Evolutionary conservation across 2,329 filamentous ascomycete genomes (phyloP), one percentile per base, ranked within the genome.

Genomic region (Colletotrichum theobromicola): DNA sequence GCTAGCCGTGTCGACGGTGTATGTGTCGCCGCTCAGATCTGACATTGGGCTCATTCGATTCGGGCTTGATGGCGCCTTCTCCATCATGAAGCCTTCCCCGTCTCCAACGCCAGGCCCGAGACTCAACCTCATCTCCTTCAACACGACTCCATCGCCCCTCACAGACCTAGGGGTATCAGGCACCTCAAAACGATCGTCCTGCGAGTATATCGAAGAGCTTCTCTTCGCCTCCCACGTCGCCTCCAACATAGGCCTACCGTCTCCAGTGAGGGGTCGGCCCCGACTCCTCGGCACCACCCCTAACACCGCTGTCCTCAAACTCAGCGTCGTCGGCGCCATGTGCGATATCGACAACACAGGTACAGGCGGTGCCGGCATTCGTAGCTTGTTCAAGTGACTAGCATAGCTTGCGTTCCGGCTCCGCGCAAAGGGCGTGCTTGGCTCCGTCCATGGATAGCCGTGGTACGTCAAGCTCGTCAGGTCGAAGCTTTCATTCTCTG

Each of bases 31-130:
- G 57, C 78, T 78, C 64, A 77, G 34, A 10, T 72, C 74, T 2
- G 81, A 79, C 21, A 79, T 75, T 4, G 80, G 79, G 3, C 79
- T 80, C 60, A 79, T 18, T 15, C 79, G 70, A 12, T 75, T 79
- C 9, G 80, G 78, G 58, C 79, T 80, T 21, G 79, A 75, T 1
- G 80, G 80, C 58, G 82, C 80, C 68, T 81, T 81, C 8, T 80
- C 80, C 28, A 81, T 69, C 32, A 82, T 81, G 35, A 82, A 79
- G 50, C 80, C 82, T 67, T 81, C 81, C 76, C 82, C 80, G 67
- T 79, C 82, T 21, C 32, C 9, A n/a, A 65, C 18, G 24, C 57
- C 24, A 2, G 67, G 34, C 6, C 53, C 12, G n/a, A 74, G 67
- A 21, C 72, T 72, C 42, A 74, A 21, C 57, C 67, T 62, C 72